phyloP scores from a whole-genome alignment of 2,329 filamentous ascomycete genomes.

The Amesomyces nigricolor region DNA sequence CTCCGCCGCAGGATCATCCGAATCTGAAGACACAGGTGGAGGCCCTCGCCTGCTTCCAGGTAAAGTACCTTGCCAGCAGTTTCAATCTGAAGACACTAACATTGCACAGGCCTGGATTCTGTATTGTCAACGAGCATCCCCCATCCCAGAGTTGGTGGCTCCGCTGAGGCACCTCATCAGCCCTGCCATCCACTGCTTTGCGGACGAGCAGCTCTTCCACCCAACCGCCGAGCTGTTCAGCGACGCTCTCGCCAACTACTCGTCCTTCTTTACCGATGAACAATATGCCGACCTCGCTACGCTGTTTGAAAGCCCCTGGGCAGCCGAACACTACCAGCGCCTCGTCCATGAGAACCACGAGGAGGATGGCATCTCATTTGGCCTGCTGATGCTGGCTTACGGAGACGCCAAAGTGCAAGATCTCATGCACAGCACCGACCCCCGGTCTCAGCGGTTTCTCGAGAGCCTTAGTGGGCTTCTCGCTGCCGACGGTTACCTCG shows the following conservation, averaged over 20 bases:
- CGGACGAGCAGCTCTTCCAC: slow-evolving; percentile 53
- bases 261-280: slow-evolving; percentile 53
- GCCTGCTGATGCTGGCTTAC: slow-evolving; percentile 61
- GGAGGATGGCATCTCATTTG: slow-evolving; percentile 60
- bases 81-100: slow-evolving; percentile 2
- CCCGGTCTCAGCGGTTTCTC: slow-evolving; percentile 50
- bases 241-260: slow-evolving; percentile 60
- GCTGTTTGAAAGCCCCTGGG: slow-evolving; percentile 58
- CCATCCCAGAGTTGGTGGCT: slow-evolving; percentile 51
- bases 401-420: slow-evolving; percentile 59
- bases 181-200: slow-evolving; percentile 55
- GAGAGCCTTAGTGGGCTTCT: slow-evolving; percentile 59
- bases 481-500: slow-evolving; percentile 58
- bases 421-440: slow-evolving; percentile 48
- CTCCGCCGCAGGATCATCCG: slow-evolving; percentile 21
- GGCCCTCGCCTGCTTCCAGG: slow-evolving; percentile 57
- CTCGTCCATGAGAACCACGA: slow-evolving; percentile 57
- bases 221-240: slow-evolving; percentile 58
- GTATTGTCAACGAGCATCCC: slow-evolving; percentile 62
- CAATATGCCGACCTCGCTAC: slow-evolving; percentile 53
- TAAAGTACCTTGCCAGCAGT: slow-evolving; percentile 33
- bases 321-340: slow-evolving; percentile 48
- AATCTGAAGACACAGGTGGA: slow-evolving; percentile 43
- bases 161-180: slow-evolving; percentile 56
- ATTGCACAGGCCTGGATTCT: slow-evolving; percentile 60